Evolutionary conservation across 2,329 filamentous ascomycete genomes (phyloP).

Genomic region (Coniochaeta sp.): DNA sequence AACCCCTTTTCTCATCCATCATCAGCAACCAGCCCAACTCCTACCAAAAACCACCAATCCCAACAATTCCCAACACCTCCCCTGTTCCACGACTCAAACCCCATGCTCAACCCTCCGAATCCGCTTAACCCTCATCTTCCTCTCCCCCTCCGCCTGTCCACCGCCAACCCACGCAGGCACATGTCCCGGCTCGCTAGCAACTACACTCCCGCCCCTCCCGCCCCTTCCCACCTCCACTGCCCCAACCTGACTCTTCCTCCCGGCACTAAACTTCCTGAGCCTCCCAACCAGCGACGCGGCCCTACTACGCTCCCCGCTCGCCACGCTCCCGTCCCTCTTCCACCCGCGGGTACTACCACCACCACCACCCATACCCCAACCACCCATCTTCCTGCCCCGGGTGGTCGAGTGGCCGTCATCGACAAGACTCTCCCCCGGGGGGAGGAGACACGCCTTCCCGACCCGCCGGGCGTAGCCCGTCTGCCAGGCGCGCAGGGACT

Average conservation of each 20-base stretch:
- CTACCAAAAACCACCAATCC: too few species aligned
- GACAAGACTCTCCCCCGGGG: slow-evolving; percentile 25
- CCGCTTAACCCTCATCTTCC: background rate
- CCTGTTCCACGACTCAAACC: background rate
- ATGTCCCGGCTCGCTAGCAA: background rate
- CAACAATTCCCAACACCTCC: too few species aligned
- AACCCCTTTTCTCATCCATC: too few species aligned
- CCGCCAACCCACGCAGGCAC: background rate
- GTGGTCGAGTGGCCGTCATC: background rate
- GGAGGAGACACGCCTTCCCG: slow-evolving; percentile 30
- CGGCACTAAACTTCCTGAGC: background rate
- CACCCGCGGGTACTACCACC: background rate
- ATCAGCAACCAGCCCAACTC: background rate
- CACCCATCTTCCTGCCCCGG: background rate
- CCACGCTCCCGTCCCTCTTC: background rate
- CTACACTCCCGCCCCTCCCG: background rate
- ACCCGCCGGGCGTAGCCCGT: slow-evolving; percentile 35
- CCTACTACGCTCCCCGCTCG: background rate
- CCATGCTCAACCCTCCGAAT: background rate
- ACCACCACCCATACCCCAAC: slow-evolving; percentile 1
- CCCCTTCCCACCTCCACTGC: background rate
- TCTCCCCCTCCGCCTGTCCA: background rate
- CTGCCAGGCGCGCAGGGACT: slow-evolving; percentile 42
- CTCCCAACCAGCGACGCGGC: background rate
- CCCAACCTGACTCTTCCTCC: background rate